Evolutionary conservation across 2,329 filamentous ascomycete genomes (phyloP), one percentile per base, ranked within the genome.

Genomic region (Ceratocystis variospora): DNA sequence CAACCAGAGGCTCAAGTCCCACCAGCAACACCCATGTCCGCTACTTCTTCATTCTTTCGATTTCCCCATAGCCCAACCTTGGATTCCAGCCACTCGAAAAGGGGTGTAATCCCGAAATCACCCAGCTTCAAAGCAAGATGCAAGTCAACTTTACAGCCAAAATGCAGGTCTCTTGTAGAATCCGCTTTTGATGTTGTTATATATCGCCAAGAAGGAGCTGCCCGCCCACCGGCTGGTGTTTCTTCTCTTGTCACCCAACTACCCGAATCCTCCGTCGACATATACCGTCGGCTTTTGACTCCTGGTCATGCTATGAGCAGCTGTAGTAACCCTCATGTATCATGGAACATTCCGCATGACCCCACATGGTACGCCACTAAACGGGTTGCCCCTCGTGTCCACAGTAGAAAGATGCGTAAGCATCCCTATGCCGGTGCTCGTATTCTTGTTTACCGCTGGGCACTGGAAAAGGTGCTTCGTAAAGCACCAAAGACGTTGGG

Each of bases 231-330:
- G 2, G 44, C 55, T 7, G 44, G 55, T 25, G 55, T 65, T 6
- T 65, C 64, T 25, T 48, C 64, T 19, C 28, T 65, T 15, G 64
- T 65, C 41, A 45, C 22, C 44, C 55, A 65, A 31, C 55, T 65
- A 10, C 44, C 64, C 10, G 64, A 61, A 8, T 15, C 17, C 12
- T 65, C 64, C 7, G 64, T 61, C 28, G 41, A 59, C 17, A 37
- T 61, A 19, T 65, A 65, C 55, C 55, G 55, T 28, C 64, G 64
- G 8, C 55, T 65, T 25, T 8, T 65, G 1, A 61, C 64, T 15
- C 64, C 64, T 5, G 64, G 64, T 45, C 64, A 53, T 28, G 64
- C 12, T 10, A 41, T 12, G 5, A 2, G 25, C 7, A 19, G 12
- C 53, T 61, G 55, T 19, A 57, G 44, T 17, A 65, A 61, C 15